These are phyloP conservation scores for Microsporum audouinii DNA, from an alignment of 2,329 filamentous ascomycete species.

Conservation along the genomic window DNA sequence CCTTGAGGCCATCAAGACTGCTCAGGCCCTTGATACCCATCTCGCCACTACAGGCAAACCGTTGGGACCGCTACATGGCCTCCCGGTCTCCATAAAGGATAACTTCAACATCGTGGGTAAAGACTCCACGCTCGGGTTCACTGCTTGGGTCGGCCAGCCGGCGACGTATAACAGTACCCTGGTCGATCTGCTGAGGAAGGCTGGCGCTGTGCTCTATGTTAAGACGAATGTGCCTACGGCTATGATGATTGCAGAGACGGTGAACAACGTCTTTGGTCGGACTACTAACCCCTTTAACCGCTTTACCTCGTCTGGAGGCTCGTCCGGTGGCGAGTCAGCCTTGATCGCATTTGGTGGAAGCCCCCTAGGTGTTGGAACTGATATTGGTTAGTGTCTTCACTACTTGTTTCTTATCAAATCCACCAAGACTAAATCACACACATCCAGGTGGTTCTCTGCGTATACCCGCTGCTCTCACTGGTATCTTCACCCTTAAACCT, in stretches of 20 bases:
- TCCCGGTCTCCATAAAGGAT: conserved; percentile 24
- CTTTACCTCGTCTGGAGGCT: conserved; percentile 25
- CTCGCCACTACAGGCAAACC: conserved; percentile 14
- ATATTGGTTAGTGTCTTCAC: conserved; percentile 25
- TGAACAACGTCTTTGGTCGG: conserved; percentile 34
- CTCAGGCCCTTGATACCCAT: conserved; percentile 25
- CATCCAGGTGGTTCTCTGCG: conserved; percentile 29
- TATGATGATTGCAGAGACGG: conserved; percentile 37
- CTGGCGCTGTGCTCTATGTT: conserved; percentile 38
- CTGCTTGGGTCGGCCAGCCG: conserved; percentile 22
- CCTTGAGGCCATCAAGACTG: conserved; percentile 30
- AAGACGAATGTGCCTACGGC: conserved; percentile 32
- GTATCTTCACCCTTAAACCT: conserved; percentile 42
- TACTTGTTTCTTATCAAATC: not conserved
- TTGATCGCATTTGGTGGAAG: conserved; percentile 29
- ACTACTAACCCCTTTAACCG: conserved; percentile 29
- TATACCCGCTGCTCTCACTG: conserved; percentile 42
- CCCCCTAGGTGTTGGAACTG: conserved; percentile 28
- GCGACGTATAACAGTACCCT: conserved; percentile 45
- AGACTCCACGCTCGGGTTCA: conserved; percentile 15
- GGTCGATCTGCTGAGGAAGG: conserved; percentile 45
- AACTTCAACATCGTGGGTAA: conserved; percentile 26
- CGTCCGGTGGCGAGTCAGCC: conserved; percentile 30
- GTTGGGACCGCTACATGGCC: conserved; percentile 20
- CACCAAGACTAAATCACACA: not conserved